phyloP scores from a whole-genome alignment of 345 rosid genomes.

The Dovyalis caffra region DNA sequence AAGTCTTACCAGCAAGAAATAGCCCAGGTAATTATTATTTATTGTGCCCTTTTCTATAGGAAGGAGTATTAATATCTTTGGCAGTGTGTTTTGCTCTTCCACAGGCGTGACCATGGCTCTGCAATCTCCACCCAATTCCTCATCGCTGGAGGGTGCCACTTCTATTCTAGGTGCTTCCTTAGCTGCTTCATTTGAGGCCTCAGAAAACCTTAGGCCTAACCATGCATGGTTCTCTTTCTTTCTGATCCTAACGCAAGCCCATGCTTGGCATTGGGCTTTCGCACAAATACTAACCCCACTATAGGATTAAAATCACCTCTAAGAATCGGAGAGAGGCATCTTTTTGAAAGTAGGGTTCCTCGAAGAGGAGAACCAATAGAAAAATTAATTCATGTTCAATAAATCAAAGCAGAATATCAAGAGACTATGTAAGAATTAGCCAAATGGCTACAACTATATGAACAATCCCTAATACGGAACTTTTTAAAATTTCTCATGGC shows the following conservation, averaged over 20 bases:
- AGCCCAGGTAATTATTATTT: too few relatives aligned
- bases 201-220: constrained; percentile 72
- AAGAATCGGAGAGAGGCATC: constrained; percentile 30
- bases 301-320: constrained; percentile 48
- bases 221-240: constrained; percentile 74
- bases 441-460: too few relatives aligned
- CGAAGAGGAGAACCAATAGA: constrained; percentile 44
- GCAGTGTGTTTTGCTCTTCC: constrained; percentile 99
- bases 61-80: constrained; percentile 59
- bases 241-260: constrained; percentile 38
- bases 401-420: too few relatives aligned
- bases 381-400: too few relatives aligned
- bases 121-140: constrained; percentile 56
- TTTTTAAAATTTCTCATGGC: too few relatives aligned
- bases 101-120: constrained; percentile 83
- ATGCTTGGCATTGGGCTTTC: constrained; percentile 43
- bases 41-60: background rate
- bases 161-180: constrained; percentile 13
- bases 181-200: constrained; percentile 38
- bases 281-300: constrained; percentile 53
- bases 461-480: too few relatives aligned
- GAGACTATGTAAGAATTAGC: too few relatives aligned
- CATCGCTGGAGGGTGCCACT: constrained; percentile 50
- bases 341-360: constrained; percentile 40
- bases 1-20: too few relatives aligned